Base-by-base conservation (phyloP, 495 filamentous ascomycete genomes). In the Trichocladium antarcticum region DNA sequence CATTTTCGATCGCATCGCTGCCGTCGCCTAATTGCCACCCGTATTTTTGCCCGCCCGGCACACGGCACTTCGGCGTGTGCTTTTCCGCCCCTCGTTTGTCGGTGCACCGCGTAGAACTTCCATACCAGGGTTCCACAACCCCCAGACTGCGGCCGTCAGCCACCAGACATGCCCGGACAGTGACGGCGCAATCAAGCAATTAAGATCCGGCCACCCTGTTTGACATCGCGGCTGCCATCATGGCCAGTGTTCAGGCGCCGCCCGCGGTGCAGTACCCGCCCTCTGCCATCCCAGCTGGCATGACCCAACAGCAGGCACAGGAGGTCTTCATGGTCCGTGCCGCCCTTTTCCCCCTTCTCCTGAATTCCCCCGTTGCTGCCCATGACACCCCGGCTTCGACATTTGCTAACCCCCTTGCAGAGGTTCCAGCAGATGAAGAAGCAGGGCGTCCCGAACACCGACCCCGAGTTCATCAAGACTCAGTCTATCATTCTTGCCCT, bases 351-450 rank as follows among this genome's bases (percentile, higher is more conserved):
- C 35, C 16, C 14, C 5, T 41, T 15, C 35, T 11, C 14, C 5
- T 32, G 31, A 4, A 32, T 32, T 8, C 24, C 24, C 8, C 38
- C 32, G 20, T 32, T 29, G 28, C 31, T 47, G 20, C 12, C 24
- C 40, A 35, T 48, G 8, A 12, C 37, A 27, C 15, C 46, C 6
- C 1, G 31, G n/a, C 20, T 9, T 27, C 15, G 10, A 20, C 16
- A 41, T 57, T 29, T 42, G 20, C 44, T 57, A 20, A 47, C 42
- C 49, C 37, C 32, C 11, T 11, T 36, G 31, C 60, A 94, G 87
- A 87, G 83, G 68, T 90, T 77, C 59, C 79, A 84, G 53, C 81
- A 85, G 64, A 81, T 95, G 81, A 84, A 85, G 71, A 70, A 79
- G 22, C 72, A 81, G 50, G 85, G 85, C 31, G 80, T 89, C 15